Percentiles rank a stretch among this genome's conserved stretches.
Evolutionary conservation across 2,329 filamentous ascomycete genomes (phyloP).

Genomic region (Sporothrix schenckii): DNA sequence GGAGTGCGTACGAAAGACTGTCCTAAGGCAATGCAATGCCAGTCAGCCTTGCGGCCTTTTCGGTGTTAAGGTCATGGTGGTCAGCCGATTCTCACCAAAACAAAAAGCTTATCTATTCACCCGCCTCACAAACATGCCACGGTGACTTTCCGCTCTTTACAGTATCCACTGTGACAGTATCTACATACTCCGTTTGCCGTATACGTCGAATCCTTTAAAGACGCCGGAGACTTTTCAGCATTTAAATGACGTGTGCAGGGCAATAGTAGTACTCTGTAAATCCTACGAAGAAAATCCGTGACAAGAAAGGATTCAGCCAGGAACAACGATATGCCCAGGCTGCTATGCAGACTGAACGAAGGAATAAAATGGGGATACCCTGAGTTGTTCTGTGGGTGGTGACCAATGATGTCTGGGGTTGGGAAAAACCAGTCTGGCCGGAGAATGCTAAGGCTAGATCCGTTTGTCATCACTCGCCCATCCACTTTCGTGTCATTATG

Average conservation of each 20-base stretch:
- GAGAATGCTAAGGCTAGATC: background rate
- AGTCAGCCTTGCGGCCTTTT: background rate
- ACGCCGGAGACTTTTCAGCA: background rate
- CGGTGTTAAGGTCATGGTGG: background rate
- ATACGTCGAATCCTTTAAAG: no score
- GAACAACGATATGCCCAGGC: background rate
- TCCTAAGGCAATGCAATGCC: background rate
- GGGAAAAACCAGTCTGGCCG: conserved; percentile 18
- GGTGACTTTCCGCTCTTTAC: no score
- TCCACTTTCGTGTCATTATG: no score
- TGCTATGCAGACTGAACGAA: no score
- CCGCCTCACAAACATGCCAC: background rate
- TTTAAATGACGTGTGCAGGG: background rate
- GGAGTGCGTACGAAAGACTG: background rate
- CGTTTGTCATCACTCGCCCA: conserved; percentile 3
- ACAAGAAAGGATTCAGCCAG: background rate
- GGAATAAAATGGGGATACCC: no score
- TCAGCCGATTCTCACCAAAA: background rate
- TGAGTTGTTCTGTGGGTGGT: background rate
- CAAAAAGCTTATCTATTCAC: no score
- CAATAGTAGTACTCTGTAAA: background rate
- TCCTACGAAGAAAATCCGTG: background rate
- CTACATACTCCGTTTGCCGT: no score
- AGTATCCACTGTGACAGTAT: no score
- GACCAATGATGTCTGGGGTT: background rate